Evolutionary conservation across 305 asterid species (phyloP), one percentile per base, ranked within the genome.

Genomic region (Plantago coronopus): DNA sequence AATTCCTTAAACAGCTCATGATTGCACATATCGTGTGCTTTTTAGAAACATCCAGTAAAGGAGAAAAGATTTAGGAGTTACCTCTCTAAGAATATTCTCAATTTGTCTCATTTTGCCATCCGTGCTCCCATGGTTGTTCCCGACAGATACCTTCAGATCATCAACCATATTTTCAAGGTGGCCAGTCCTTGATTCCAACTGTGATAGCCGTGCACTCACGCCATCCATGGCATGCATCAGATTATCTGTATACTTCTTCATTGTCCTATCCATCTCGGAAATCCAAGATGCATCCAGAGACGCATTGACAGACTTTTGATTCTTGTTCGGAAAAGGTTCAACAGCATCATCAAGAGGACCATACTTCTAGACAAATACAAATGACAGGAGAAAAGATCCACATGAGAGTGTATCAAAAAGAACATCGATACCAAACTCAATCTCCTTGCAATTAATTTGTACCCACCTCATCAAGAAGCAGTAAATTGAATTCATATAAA

Each of bases 1-100:
- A n/a, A n/a, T n/a, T n/a, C n/a, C n/a, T n/a, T n/a, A n/a, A n/a
- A n/a, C n/a, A n/a, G n/a, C n/a, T n/a, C n/a, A n/a, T n/a, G n/a
- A n/a, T n/a, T n/a, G n/a, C n/a, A n/a, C n/a, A n/a, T n/a, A n/a
- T n/a, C n/a, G n/a, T n/a, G n/a, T n/a, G n/a, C n/a, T n/a, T n/a
- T n/a, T n/a, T n/a, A n/a, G n/a, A n/a, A n/a, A n/a, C 22, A 43
- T 19, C n/a, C 51, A 29, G 68, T 4, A 43, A 27, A 64, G 53
- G 64, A 44, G 48, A 10, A 65, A 59, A 48, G 64, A 54, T 11
- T 43, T 34, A 17, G 34, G 64, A 37, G 16, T 37, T 81, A 93
- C 99, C 96, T 93, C 91, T 51, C 79, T 71, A 40, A 93, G 82
- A 63, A 93, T 79, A 70, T 89, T 85, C 79, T 87, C 96, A 77